Evolutionary conservation across 116 monocot genomes (phyloP).

Genomic region (Iris pallida): DNA sequence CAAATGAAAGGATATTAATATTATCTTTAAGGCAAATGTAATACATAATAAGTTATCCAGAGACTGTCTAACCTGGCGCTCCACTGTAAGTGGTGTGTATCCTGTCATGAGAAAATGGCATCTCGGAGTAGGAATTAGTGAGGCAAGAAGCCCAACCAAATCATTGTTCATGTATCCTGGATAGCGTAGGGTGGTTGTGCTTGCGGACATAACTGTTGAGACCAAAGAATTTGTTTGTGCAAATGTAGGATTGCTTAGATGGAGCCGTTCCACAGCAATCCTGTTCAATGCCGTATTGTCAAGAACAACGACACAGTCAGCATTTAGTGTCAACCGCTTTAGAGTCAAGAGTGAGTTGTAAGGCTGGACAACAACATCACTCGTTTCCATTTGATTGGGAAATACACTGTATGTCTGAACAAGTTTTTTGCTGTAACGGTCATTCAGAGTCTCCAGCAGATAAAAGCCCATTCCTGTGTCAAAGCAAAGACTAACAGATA

Average conservation of each 20-base stretch:
- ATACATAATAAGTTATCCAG: neutral
- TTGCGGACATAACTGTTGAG: conserved; percentile 99
- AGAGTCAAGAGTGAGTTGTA: conserved; percentile 95
- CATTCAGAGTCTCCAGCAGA: conserved; percentile 92
- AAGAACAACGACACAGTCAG: conserved; percentile 99
- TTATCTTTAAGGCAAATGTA: no score
- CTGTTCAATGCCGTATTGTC: conserved; percentile 98
- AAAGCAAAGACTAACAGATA: conserved; percentile 13
- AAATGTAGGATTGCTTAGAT: conserved; percentile 87
- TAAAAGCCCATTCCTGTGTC: conserved; percentile 97
- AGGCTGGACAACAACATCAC: conserved; percentile 97
- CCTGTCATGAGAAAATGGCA: conserved; percentile 99
- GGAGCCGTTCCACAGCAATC: conserved; percentile 95
- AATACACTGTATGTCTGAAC: conserved; percentile 98
- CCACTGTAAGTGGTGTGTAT: conserved; percentile 96
- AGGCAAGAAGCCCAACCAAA: conserved; percentile 96
- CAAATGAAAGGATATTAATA: no score
- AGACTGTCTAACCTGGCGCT: conserved; percentile 72
- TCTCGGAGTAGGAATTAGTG: conserved; percentile 90
- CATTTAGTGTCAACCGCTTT: conserved; percentile 87
- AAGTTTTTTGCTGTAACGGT: conserved; percentile 93
- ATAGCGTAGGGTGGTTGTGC: conserved; percentile 93
- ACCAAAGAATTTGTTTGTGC: conserved; percentile 97
- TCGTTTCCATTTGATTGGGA: conserved; percentile 96
- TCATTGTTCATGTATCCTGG: conserved; percentile 99